phyloP scores from a whole-genome alignment of 345 rosid species.

The Balakata baccata region DNA sequence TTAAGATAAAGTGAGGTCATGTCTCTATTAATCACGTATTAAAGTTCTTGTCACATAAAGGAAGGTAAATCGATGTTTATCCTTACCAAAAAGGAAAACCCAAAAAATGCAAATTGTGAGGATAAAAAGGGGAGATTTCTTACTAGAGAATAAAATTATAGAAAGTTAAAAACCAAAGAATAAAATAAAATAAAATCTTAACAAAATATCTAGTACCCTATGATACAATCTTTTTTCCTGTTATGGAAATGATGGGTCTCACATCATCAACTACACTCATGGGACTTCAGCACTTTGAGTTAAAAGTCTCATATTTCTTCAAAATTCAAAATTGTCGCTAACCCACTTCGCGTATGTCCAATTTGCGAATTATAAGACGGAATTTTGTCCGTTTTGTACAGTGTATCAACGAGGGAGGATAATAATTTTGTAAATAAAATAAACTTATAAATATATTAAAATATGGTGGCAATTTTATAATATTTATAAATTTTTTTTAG shows the following conservation, averaged over 20 bases:
- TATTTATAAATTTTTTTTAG: no score
- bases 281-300: background rate
- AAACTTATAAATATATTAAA: no score
- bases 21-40: background rate
- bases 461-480: no score
- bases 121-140: background rate
- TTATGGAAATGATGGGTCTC: background rate
- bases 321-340: background rate
- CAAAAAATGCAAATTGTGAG: background rate
- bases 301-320: background rate
- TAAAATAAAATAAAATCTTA: background rate
- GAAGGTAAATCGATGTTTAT: background rate
- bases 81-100: background rate
- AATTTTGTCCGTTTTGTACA: no score
- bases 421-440: no score
- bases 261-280: background rate
- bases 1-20: background rate
- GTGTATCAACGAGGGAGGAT: no score
- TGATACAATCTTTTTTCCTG: background rate
- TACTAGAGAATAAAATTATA: background rate
- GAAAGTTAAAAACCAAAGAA: background rate
- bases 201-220: background rate
- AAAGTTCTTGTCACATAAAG: no score
- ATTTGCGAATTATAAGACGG: no score
- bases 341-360: constrained; percentile 10